Evolutionary conservation across 352 stramenopile species (phyloP), one percentile per base, ranked within the genome.

Genomic region (Globisporangium camurandrum): DNA sequence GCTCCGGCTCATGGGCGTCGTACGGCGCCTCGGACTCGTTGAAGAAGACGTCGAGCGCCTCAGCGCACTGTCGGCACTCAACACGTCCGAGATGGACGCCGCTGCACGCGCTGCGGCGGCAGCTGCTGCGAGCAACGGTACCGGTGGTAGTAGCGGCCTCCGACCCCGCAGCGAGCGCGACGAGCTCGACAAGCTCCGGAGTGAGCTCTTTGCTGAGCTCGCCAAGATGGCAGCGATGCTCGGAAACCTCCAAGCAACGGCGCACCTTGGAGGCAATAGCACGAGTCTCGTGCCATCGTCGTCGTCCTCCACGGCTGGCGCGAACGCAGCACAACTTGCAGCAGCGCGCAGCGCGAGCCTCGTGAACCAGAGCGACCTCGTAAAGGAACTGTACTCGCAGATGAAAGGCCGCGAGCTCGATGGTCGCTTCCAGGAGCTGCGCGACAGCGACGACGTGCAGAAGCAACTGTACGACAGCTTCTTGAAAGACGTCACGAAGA

Each of bases 401-500:
- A 79, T 84, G 64, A 80, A 67, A 33, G 65, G 70, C 22, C 51
- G 62, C 11, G 72, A 84, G 24, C 46, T 85, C 16, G 69, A 85
- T 27, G 67, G 67, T 0, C 67, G 62, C 30, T 66, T 84, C 44
- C 55, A 64, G 23, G 47, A 76, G 38, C 61, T 67, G 10, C 57
- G 54, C 7, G 57, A 77, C 2, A 71, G 65, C 7, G 49, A 70
- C 7, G 49, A 71, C 51, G 62, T 51, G 5, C 71, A 82, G 46
- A 72, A 69, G 33, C 71, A 86, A 41, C 69, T 83, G 28, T 87
- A 88, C 61, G 79, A 92, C 46, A 65, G 64, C 8, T 73, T 87
- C 31, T 66, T 89, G 44, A 78, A 82, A 40, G 79, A 88, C 56
- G 61, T 92, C 26, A 86, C 71, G 10, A 88, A 90, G 50, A 93